Base-by-base conservation (phyloP, 495 filamentous ascomycete genomes). In the Bacidia rubella region DNA sequence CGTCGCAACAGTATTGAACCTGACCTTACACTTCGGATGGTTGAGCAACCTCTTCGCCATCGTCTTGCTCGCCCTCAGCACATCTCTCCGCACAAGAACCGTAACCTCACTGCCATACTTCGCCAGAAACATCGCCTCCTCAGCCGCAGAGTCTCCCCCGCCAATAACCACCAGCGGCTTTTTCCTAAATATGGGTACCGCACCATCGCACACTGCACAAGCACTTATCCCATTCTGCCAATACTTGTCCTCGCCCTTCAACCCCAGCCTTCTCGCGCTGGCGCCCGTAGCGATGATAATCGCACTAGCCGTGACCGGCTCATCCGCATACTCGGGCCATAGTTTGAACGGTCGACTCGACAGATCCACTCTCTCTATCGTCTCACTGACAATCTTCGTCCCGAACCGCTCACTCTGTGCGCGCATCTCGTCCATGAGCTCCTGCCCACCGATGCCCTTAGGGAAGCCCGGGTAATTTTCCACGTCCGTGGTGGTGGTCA, bases 391-490 rank as follows among this genome's bases (percentile, higher is more conserved):
- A 66, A 99, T 89, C 58, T 82, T 72, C 47, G 93, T 95, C 58
- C 92, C 92, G 68, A 94, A 95, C 29, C 82, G 83, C 65, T 85
- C 80, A 52, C 85, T 92, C 70, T 99, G 92, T 35, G 75, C 78
- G 67, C 87, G 83, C 92, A 99, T 96, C 57, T 80, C 76, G 54
- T 95, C 92, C 92, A 98, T 98, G 53, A 98, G 71, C 63, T 85
- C 80, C 45, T 74, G 61, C 38, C 92, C 92, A 65, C 86, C 83
- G 62, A 97, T 86, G 53, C 85, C 87, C 47, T 83, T 75, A 54
- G 85, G 85, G 73, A 95, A 98, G 32, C 92, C 92, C 48, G 92
- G 92, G 70, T 81, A 98, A 72, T 98, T 98, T 75, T 98, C 92
- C 51, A 98, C 81, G 55, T 98, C 92, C 62, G 94, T 96, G 53